Evolutionary conservation across 1,284 basidiomycete genomes (phyloP), one percentile per base, ranked within the genome.

Genomic region (Erythrobasidium hasegawianum): DNA sequence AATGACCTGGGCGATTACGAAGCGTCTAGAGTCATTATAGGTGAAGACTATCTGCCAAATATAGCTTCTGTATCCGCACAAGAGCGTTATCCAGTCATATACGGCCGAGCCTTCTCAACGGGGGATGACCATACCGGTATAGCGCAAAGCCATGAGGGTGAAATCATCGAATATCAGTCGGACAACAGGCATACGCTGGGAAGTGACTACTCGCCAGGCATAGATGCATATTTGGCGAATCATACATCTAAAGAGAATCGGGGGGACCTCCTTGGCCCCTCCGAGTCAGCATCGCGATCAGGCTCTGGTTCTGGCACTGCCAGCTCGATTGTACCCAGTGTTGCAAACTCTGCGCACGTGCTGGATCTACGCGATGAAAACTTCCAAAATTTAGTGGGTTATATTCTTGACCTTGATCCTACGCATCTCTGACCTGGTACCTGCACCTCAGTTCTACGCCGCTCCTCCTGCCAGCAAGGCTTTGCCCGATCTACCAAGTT

Each of bases 11-110:
- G 29, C n/a, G 55, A 58, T 4, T 57, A 49, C 33, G 56, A 64
- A 47, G 59, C 61, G 33, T 57, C 61, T 20, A 24, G 64, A 45
- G 55, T 62, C 10, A 68, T 68, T 57, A 59, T 64, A 40, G 67
- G 67, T 27, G 33, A 64, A 43, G 22, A 39, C 22, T 56, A 59
- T 39, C 67, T 62, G 18, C 58, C 43, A 5, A 47, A n/a, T n/a
- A 10, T 58, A 1, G 57, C 62, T 2, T 33, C 62, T 22, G 45
- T 54, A 33, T 24, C 22, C 20, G 53, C 53, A 14, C 52, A 43
- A 18, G 61, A 64, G 33, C 52, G 61, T 1, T 64, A 54, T 27
- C 61, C 61, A 9, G 62, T 65, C 9, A 55, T 65, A 22, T 65
- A 65, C 27, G 62, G 62, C 5, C 55, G 43, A 20, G 62, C 62